These are phyloP conservation scores for Isoetes taiwanensis DNA, from an alignment of 75 land plant genomes.

Conservation along the genomic window DNA sequence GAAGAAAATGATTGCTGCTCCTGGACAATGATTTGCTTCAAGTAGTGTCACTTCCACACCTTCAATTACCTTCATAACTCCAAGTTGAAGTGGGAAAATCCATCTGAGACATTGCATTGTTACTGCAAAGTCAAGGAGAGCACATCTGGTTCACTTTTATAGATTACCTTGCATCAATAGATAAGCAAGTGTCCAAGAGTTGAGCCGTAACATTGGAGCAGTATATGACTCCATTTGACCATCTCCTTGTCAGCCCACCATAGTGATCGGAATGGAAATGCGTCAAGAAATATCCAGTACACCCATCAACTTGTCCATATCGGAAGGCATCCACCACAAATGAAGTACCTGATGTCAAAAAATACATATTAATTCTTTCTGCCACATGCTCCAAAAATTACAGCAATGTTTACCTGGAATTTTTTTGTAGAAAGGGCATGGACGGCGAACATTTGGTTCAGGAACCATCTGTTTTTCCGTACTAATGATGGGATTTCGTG, in stretches of 20 bases:
- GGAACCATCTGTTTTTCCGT: too few species aligned
- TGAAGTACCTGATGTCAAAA: conserved; percentile 29
- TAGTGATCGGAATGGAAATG: conserved; percentile 69
- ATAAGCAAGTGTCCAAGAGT: conserved; percentile 32
- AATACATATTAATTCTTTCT: not conserved
- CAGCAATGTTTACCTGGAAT: conserved; percentile 23
- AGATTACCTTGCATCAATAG: conserved; percentile 27
- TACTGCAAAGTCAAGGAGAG: not conserved
- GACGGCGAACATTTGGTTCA: not conserved
- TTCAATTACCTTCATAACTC: conserved; percentile 24
- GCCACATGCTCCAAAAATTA: not conserved
- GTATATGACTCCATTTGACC: conserved; percentile 58
- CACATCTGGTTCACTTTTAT: not conserved
- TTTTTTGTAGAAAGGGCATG: conserved; percentile 50
- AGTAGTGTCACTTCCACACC: conserved; percentile 42
- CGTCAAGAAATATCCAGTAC: conserved; percentile 50
- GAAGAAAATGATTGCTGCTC: conserved; percentile 51
- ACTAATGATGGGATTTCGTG: too few species aligned
- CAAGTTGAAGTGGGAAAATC: conserved; percentile 35
- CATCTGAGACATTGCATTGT: conserved; percentile 25
- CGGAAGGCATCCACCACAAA: conserved; percentile 64
- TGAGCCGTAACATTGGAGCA: conserved; percentile 58
- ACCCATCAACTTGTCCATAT: conserved; percentile 45
- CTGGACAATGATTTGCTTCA: conserved; percentile 78
- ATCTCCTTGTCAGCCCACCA: conserved; percentile 44